These are phyloP conservation scores for Dysphania ambrosioides DNA, from an alignment of 148 eudicot genomes.

Conservation along the genomic window DNA sequence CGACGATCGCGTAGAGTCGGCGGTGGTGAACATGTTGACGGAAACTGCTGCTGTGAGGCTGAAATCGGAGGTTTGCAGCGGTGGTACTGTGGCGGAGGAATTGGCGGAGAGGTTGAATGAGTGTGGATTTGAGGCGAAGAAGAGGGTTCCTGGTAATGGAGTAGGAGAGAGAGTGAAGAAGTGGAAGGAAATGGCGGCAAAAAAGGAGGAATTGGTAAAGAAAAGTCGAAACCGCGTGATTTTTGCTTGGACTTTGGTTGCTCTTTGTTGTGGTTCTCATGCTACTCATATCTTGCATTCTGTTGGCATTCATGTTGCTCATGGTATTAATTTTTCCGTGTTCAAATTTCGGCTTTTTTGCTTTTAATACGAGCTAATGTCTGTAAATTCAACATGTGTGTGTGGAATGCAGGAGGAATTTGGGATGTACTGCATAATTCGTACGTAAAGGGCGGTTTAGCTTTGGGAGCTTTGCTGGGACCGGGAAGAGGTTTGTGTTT, in stretches of 20 bases:
- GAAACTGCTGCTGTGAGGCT: conserved; percentile 79
- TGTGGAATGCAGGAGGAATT: conserved; percentile 47
- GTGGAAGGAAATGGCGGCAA: conserved; percentile 69
- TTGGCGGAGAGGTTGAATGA: conserved; percentile 64
- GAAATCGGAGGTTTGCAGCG: conserved; percentile 32
- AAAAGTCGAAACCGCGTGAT: conserved; percentile 67
- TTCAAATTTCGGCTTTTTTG: background rate
- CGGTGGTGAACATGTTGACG: conserved; percentile 84
- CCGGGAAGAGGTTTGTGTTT: conserved; percentile 84
- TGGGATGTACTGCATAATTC: conserved; percentile 79
- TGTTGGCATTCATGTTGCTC: conserved; percentile 78
- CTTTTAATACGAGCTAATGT: background rate
- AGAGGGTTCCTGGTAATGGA: conserved; percentile 57
- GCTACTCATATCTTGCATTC: conserved; percentile 79
- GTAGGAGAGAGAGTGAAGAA: conserved; percentile 72
- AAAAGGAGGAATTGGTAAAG: conserved; percentile 53
- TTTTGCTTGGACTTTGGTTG: conserved; percentile 85
- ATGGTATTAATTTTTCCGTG: conserved; percentile 39
- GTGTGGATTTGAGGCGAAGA: conserved; percentile 71
- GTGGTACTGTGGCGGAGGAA: conserved; percentile 45
- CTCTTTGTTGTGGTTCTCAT: conserved; percentile 83
- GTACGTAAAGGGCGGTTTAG: conserved; percentile 74
- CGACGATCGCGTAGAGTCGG: conserved; percentile 77
- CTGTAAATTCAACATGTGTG: background rate
- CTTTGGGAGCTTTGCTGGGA: conserved; percentile 81